Percentiles rank a stretch among this genome's conserved stretches.
Conservation (phyloP, 2,329 filamentous ascomycete genomes). For the Fonsecaea pugnacius region DNA sequence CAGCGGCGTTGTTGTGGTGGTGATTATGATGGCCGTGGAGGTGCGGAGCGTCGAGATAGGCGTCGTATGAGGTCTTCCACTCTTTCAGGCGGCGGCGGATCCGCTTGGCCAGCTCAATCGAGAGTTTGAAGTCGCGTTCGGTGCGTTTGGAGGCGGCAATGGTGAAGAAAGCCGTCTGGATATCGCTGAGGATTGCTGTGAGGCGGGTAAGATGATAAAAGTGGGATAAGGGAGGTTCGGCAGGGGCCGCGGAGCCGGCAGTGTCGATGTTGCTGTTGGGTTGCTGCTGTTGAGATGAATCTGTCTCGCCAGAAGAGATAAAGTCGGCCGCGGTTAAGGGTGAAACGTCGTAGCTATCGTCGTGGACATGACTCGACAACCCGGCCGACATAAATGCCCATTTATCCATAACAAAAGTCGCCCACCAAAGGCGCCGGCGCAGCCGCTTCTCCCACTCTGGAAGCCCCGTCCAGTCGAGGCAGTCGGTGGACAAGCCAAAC, state of each 20-base stretch:
- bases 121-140: slow-evolving; percentile 10
- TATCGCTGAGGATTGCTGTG: slow-evolving; percentile 15
- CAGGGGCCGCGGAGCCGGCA: no score
- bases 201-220: slow-evolving; percentile 15
- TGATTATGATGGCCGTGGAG: neutral
- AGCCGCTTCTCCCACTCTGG: slow-evolving; percentile 16
- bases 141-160: slow-evolving; percentile 14
- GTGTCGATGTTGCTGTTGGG: neutral
- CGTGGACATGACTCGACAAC: slow-evolving; percentile 18
- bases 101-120: slow-evolving; percentile 13
- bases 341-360: slow-evolving; percentile 18
- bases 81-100: slow-evolving; percentile 15
- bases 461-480: slow-evolving; percentile 13
- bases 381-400: slow-evolving; percentile 20
- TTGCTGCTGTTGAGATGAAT: neutral
- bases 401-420: slow-evolving; percentile 23
- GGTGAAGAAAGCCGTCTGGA: slow-evolving; percentile 22
- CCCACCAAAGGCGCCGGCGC: slow-evolving; percentile 25
- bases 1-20: neutral
- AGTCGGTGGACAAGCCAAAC: slow-evolving; percentile 19
- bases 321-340: slow-evolving; percentile 13
- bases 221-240: slow-evolving; percentile 2
- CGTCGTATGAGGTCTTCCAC: slow-evolving; percentile 10
- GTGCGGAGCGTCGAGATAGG: neutral
- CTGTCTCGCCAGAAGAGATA: neutral